Base-by-base conservation (phyloP, 2,329 filamentous ascomycete species). In the Pseudogymnoascus sp. region DNA sequence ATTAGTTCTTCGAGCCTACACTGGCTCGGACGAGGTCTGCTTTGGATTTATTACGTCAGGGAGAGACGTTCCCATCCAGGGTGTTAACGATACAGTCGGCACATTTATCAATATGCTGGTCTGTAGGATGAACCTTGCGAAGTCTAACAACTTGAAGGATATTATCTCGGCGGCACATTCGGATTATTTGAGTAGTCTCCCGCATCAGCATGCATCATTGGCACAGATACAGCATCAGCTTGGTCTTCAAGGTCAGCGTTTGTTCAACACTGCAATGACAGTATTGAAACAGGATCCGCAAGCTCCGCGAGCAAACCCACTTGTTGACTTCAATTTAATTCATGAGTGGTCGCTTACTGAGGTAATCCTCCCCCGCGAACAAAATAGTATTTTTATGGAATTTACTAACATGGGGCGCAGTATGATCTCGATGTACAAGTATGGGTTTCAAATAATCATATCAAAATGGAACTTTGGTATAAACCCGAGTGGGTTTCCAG, bases 11-110 rank as follows among this genome's bases (percentile, higher is more conserved):
- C 65, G 65, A 9, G 37, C 57, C 11, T 65, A 65, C 28, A 62
- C 62, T 16, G n/a, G 41, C 8, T 71, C 70, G 2, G 69, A 73
- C 30, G 74, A 77, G 43, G 69, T 77, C 12, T 74, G 73, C 39
- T 77, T 77, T 35, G 74, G 73, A 6, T 75, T 75, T 33, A 65
- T 74, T 6, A 71, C 74, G 11, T 73, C 75, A 20, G 74, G 74
- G 14, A 70, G 76, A 60, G 78, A 81, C 65, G 71, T 76, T 12
- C 75, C 77, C 2, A 69, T 81, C 7, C 68, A 73, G 4, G 74
- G 73, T 1, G 76, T 81, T 9, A 72, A 79, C 57, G 73, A 76
- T 25, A 75, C 76, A 18, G 33, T 57, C 33, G 50, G 50, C 1
- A 71, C 76, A 3, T 75, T 77, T 61, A 75, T 78, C 62, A 77